Evolutionary conservation across 208 protist genomes (phyloP), one percentile per base, ranked within the genome.

Genomic region (Strigomonas galati): DNA sequence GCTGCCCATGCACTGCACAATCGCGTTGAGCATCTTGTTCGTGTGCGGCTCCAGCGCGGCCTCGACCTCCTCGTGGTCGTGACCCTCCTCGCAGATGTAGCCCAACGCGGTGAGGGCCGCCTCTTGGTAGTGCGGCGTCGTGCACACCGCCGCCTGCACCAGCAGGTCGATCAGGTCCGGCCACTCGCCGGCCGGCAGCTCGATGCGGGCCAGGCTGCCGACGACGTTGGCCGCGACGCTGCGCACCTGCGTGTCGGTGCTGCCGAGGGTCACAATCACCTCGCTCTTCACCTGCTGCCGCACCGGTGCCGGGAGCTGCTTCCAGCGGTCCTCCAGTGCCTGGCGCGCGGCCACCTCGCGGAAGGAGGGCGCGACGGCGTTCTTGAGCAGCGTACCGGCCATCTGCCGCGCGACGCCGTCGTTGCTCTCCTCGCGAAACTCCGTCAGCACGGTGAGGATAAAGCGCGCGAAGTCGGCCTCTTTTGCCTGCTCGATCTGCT

Each of bases 61-160:
- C 63, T 88, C 83, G 48, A 94, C 74, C 17, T 76, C 73, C 21
- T 87, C 76, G 71, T 84, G 71, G 62, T 92, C 78, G 66, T 81
- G 81, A 23, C 94, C 89, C 53, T 98, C 97, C 69, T 99, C 97
- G 77, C 97, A 99, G 30, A 99, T 82, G 79, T 98, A 99, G 19
- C 98, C 98, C 32, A 99, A 81, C 23, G 96, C 74, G 31, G 95
- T 91, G 19, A 99, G 92, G 14, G 94, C 89, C n/a, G 94, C 81
- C 72, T 98, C 86, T 71, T 97, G 93, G 68, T 97, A 79, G 37
- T 87, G 65, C 44, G 79, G 78, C 58, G 84, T 77, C 21, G 51
- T 55, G 7, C 71, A 78, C 44, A 68, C 7, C 14, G 74, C 80
- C 23, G 91, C 97, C 15, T 71, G 49, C 23, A 98, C 64, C 2